Evolutionary conservation across 805 yeast species (phyloP), one percentile per base, ranked within the genome.

Genomic region (Starmerella cellae): DNA sequence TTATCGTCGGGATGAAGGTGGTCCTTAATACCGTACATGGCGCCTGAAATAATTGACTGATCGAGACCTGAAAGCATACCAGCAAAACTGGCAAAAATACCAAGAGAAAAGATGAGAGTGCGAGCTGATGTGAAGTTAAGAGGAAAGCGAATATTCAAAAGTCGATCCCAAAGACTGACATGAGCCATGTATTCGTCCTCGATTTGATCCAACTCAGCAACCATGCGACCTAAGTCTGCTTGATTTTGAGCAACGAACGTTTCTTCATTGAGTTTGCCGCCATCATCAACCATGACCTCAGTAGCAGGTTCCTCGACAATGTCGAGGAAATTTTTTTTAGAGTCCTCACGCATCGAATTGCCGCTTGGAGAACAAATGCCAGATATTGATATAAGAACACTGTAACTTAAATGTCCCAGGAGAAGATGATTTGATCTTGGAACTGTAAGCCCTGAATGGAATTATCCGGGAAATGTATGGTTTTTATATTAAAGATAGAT

Each of bases 51-150:
- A 32, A 76, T 66, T 17, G 79, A 73, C 63, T 77, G 82, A 60
- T 77, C 83, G 37, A 75, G 60, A 50, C 82, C 82, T 13, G 80
- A 73, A 40, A 77, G 68, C 43, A 75, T 56, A 41, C 83, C 83
- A 23, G 78, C 81, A 45, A 71, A 67, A 5, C 79, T 69, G 5
- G 80, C 78, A 51, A 76, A 75, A 14, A 55, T 56, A 18, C 78
- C 82, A 37, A 75, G 60, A 50, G 71, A 59, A 42, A 58, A 56
- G 22, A 68, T 71, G 67, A 73, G 69, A 53, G 68, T 52, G 30
- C 57, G 61, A 2, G 45, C 37, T 1, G 41, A 33, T 1, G 17
- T 33, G 36, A 46, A 48, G 9, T 36, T 35, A 3, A 48, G 5
- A 2, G 52, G 52, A 16, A 48, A 28, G 5, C 47, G 41, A 20